Conservation (phyloP, 495 filamentous ascomycete species). For the Neurospora sublineolata region DNA sequence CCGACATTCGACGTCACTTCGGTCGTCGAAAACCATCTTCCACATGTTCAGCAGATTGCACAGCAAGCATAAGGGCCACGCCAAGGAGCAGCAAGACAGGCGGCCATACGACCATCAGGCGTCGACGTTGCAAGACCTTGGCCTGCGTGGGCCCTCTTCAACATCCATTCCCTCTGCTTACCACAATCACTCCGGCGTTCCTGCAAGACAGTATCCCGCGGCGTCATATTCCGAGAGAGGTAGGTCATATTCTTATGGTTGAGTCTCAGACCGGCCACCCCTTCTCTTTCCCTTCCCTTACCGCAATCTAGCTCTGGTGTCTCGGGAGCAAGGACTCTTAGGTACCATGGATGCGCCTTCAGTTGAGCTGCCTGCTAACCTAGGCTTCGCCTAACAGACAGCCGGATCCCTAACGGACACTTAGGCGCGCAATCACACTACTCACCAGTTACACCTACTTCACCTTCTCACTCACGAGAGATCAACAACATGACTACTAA, state of each 20-base stretch:
- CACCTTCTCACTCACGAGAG: constrained; percentile 24
- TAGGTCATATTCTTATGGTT: constrained; percentile 16
- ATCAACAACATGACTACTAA: constrained; percentile 64
- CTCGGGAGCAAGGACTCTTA: not conserved
- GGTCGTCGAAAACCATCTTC: constrained; percentile 7
- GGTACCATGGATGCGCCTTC: constrained; percentile 3
- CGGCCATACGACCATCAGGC: constrained; percentile 23
- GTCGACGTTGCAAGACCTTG: constrained; percentile 29
- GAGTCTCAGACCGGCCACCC: not conserved
- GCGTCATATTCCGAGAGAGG: constrained; percentile 34
- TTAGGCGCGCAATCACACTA: constrained; percentile 33
- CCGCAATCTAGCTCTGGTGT: not conserved
- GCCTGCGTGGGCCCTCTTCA: constrained; percentile 23
- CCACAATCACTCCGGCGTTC: constrained; percentile 15
- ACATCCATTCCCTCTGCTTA: constrained; percentile 26
- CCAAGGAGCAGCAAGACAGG: constrained; percentile 23
- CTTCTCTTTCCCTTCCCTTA: not conserved
- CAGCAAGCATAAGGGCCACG: constrained; percentile 25
- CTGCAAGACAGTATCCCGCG: constrained; percentile 16
- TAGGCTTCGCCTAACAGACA: constrained; percentile 16
- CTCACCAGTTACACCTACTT: constrained; percentile 30
- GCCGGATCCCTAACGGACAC: constrained; percentile 27
- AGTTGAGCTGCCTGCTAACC: not conserved
- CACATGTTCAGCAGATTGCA: constrained; percentile 42
- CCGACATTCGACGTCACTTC: constrained; percentile 4